Conservation (phyloP, 2,329 filamentous ascomycete genomes). For the Exserohilum rostratum region DNA sequence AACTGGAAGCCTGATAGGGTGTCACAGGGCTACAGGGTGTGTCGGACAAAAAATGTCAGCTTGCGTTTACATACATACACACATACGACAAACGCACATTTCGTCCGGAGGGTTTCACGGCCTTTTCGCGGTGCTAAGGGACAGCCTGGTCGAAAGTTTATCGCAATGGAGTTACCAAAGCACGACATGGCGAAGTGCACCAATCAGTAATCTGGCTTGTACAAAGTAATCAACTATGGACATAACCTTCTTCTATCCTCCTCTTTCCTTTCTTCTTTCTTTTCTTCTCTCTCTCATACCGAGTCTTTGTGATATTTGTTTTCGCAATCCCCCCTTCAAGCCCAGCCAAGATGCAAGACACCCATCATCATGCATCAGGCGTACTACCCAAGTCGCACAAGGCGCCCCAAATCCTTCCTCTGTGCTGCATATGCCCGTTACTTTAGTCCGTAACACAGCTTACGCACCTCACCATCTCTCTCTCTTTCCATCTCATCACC, state of each 20-base stretch:
- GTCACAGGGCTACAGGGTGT: background rate
- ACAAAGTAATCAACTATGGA: no score
- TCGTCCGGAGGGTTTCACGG: background rate
- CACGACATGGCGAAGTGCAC: background rate
- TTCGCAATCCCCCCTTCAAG: no score
- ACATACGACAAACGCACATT: background rate
- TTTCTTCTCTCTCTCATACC: no score
- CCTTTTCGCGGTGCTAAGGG: no score
- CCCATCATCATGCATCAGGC: background rate
- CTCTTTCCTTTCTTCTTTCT: no score
- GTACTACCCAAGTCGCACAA: background rate
- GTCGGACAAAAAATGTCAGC: background rate
- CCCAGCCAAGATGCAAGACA: no score
- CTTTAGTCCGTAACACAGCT: conserved; percentile 2
- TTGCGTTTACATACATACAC: background rate
- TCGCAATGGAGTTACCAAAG: background rate
- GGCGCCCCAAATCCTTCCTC: no score
- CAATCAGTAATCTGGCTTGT: background rate
- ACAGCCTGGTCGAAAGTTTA: background rate
- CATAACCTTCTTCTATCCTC: background rate
- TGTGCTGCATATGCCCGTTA: no score
- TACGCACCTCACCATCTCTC: no score
- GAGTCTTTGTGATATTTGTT: no score
- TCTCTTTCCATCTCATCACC: no score
- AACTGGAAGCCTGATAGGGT: no score